Evolutionary conservation across 768 basidiomycete species (phyloP).

Genomic region (Mycena chlorophos): DNA sequence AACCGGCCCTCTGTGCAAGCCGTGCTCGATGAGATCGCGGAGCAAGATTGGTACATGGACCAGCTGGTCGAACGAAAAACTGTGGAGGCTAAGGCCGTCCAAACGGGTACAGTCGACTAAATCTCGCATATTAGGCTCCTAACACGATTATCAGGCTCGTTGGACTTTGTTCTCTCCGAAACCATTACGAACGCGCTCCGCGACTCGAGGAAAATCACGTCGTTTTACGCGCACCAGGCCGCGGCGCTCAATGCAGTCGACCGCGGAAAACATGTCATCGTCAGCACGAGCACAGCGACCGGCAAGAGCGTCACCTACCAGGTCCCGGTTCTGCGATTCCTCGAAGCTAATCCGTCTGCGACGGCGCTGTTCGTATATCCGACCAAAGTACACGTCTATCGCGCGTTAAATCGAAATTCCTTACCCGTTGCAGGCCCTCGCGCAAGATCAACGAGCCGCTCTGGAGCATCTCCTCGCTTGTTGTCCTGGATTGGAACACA

Average conservation of each 20-base stretch:
- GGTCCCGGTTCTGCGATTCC: constrained; percentile 66
- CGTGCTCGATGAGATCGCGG: constrained; percentile 58
- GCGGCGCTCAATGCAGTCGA: constrained; percentile 66
- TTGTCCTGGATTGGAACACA: constrained; percentile 61
- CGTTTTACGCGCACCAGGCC: constrained; percentile 72
- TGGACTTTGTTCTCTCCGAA: constrained; percentile 60
- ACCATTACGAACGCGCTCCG: constrained; percentile 55
- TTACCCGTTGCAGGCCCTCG: constrained; percentile 61
- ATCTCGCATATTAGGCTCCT: neutral
- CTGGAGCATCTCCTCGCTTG: constrained; percentile 64
- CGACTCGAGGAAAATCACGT: constrained; percentile 57
- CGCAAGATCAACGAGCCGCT: constrained; percentile 80
- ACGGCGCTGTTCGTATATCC: constrained; percentile 88
- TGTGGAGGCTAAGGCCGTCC: constrained; percentile 51
- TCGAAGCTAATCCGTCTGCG: constrained; percentile 59
- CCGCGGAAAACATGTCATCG: constrained; percentile 68
- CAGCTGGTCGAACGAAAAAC: constrained; percentile 66
- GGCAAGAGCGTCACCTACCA: constrained; percentile 90
- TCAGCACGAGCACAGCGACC: constrained; percentile 88
- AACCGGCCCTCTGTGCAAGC: constrained; percentile 58
- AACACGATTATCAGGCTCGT: constrained; percentile 10
- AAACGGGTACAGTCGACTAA: constrained; percentile 41
- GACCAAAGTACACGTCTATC: constrained; percentile 63
- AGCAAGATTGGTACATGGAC: constrained; percentile 64
- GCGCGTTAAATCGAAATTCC: neutral